Percentiles rank a stretch among this genome's conserved stretches.
These are phyloP conservation scores for Myxozyma melibiosi DNA, from an alignment of 805 yeast genomes.

Conservation along the genomic window DNA sequence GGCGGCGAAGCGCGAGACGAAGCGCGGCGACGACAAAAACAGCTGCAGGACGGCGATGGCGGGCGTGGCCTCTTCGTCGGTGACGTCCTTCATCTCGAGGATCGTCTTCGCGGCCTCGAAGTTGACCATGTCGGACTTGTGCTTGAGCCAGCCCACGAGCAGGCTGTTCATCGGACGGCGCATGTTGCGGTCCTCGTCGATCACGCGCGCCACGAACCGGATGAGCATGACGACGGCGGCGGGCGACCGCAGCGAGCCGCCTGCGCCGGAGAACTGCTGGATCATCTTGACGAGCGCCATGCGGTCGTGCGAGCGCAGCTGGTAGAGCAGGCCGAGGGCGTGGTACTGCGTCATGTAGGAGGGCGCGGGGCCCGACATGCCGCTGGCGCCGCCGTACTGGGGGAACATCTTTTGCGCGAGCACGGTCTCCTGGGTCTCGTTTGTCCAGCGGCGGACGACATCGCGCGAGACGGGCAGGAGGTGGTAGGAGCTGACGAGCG, in stretches of 20 bases:
- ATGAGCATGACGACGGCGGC: slow-evolving; percentile 84
- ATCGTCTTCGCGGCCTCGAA: slow-evolving; percentile 87
- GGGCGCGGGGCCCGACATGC: slow-evolving; percentile 51
- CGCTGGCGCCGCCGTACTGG: slow-evolving; percentile 29
- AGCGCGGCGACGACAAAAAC: slow-evolving; percentile 82
- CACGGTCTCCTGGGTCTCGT: slow-evolving; percentile 92
- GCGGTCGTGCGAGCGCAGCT: slow-evolving; percentile 84
- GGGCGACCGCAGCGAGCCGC: slow-evolving; percentile 66
- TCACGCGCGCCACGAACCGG: slow-evolving; percentile 72
- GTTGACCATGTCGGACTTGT: slow-evolving; percentile 85
- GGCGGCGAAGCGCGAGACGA: slow-evolving; percentile 89
- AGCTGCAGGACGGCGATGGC: slow-evolving; percentile 76
- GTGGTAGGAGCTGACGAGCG: slow-evolving; percentile 83
- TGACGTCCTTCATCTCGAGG: slow-evolving; percentile 56
- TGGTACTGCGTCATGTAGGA: slow-evolving; percentile 91
- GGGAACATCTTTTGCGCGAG: slow-evolving; percentile 57
- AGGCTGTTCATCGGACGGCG: slow-evolving; percentile 62
- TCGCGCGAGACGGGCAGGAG: slow-evolving; percentile 86
- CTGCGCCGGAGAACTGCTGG: slow-evolving; percentile 60
- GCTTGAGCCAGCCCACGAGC: slow-evolving; percentile 69
- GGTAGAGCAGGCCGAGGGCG: slow-evolving; percentile 87
- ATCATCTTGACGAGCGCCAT: slow-evolving; percentile 92
- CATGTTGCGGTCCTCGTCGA: slow-evolving; percentile 70
- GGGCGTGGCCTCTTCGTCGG: slow-evolving; percentile 64
- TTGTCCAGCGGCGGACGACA: slow-evolving; percentile 89